Conservation (phyloP, 768 basidiomycete species). For the Holtermanniella nyarrowii region DNA sequence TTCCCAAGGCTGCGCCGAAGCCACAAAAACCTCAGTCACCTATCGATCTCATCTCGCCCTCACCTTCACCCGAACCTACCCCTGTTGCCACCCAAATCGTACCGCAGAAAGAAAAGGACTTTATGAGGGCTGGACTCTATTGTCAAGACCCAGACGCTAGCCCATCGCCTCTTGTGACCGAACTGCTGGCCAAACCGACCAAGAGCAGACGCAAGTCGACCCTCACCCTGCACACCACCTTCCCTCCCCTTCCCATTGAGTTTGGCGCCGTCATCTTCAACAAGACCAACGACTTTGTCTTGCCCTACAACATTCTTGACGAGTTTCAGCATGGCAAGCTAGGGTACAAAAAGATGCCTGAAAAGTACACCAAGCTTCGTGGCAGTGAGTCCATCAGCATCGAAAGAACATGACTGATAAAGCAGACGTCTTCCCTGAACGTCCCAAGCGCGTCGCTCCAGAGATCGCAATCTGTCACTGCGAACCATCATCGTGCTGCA, state of each 20-base stretch:
- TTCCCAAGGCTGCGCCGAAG: not conserved
- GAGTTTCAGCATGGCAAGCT: slow-evolving; percentile 26
- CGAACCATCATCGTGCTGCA: slow-evolving; percentile 29
- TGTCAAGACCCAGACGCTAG: slow-evolving; percentile 23
- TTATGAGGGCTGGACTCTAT: slow-evolving; percentile 28
- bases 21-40: no score
- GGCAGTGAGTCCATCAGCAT: slow-evolving; percentile 19
- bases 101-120: slow-evolving; percentile 13
- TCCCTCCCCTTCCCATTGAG: slow-evolving; percentile 32
- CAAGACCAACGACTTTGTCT: slow-evolving; percentile 23
- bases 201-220: not conserved
- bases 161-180: slow-evolving; percentile 15
- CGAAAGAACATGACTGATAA: not conserved
- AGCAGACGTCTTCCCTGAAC: slow-evolving; percentile 28
- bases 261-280: slow-evolving; percentile 21
- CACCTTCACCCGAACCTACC: not conserved
- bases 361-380: slow-evolving; percentile 18
- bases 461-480: slow-evolving; percentile 35
- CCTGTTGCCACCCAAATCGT: not conserved
- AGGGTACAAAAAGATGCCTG: slow-evolving; percentile 27
- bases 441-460: slow-evolving; percentile 8
- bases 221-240: slow-evolving; percentile 1
- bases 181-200: slow-evolving; percentile 5
- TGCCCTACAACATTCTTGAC: slow-evolving; percentile 32
- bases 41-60: not conserved